Evolutionary conservation across 2,329 filamentous ascomycete species (phyloP), one percentile per base, ranked within the genome.

Genomic region (Huntiella moniliformis): DNA sequence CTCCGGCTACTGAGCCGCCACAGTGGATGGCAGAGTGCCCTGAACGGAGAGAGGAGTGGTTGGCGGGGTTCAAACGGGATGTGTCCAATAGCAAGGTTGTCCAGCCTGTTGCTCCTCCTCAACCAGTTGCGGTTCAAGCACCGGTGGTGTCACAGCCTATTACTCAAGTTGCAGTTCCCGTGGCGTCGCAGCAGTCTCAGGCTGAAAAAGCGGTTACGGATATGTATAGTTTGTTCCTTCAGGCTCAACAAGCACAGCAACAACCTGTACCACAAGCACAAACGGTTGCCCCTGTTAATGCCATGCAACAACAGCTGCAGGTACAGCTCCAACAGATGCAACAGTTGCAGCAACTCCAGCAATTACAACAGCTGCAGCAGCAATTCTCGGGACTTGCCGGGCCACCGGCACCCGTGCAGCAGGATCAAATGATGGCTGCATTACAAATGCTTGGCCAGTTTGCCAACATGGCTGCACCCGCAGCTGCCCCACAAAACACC

Each of bases 1-100:
- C 63, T 50, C 71, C 70, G 11, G 58, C 71, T 2, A 65, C 55
- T 1, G 63, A 68, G 38, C 68, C 73, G 3, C 71, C 73, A 1
- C 63, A 65, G 13, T 73, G 70, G 64, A 63, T 75, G 51, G 58
- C 57, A 7, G 58, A 65, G 16, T 62, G 68, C 31, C 56, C 63
- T 2, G 65, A 66, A 31, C 64, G 64, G 50, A 60, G 67, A 0
- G 63, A 65, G 7, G 65, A 71, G 51, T 77, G 72, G 71, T 67
- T 66, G 60, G 56, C 64, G 8, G 70, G 68, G 0, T 67, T 65
- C 50, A 62, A 63, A 46, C 63, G 60, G 49, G 64, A 65, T 44
- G 39, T 55, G 10, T 57, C 61, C 6, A 28, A 28, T 8, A 54
- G 56, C 1, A 61, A 60, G 39, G 58, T 65, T 40, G 37, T 22